Evolutionary conservation across 2,329 filamentous ascomycete species (phyloP).

Genomic region (Emericellopsis cladophorae): DNA sequence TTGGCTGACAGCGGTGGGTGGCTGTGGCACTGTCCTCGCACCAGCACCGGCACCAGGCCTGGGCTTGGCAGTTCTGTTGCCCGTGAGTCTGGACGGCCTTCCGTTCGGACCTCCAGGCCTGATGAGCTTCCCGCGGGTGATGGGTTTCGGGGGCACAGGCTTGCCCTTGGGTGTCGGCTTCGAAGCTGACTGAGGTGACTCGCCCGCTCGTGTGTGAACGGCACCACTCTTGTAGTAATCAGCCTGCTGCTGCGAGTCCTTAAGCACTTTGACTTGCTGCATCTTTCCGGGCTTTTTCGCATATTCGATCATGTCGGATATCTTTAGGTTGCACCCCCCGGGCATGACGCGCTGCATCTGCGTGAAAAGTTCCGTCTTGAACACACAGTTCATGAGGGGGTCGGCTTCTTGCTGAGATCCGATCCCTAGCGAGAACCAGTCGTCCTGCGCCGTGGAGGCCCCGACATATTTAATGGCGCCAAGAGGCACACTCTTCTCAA

Average conservation of each 20-base stretch:
- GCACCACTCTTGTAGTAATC: slow-evolving; percentile 92
- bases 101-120: slow-evolving; percentile 79
- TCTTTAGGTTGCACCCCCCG: slow-evolving; percentile 69
- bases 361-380: slow-evolving; percentile 96
- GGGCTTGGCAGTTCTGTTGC: slow-evolving; percentile 30
- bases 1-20: slow-evolving; percentile 16
- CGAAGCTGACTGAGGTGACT: slow-evolving; percentile 71
- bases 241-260: slow-evolving; percentile 64
- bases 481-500: slow-evolving; percentile 72
- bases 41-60: slow-evolving; percentile 21
- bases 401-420: slow-evolving; percentile 88
- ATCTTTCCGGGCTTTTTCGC: slow-evolving; percentile 96
- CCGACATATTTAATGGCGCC: slow-evolving; percentile 83
- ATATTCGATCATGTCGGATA: slow-evolving; percentile 80
- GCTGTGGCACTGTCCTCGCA: slow-evolving; percentile 17
- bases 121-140: slow-evolving; percentile 86
- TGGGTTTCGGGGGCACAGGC: slow-evolving; percentile 74
- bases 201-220: slow-evolving; percentile 76
- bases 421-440: slow-evolving; percentile 91
- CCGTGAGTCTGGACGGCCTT: slow-evolving; percentile 59
- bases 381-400: slow-evolving; percentile 81
- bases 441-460: slow-evolving; percentile 70
- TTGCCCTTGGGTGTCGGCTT: slow-evolving; percentile 79
- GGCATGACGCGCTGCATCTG: slow-evolving; percentile 73
- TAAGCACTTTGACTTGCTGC: slow-evolving; percentile 76